These are phyloP conservation scores for Chaetomiaceae sp. DNA, from an alignment of 2,329 filamentous ascomycete species.

Conservation along the genomic window DNA sequence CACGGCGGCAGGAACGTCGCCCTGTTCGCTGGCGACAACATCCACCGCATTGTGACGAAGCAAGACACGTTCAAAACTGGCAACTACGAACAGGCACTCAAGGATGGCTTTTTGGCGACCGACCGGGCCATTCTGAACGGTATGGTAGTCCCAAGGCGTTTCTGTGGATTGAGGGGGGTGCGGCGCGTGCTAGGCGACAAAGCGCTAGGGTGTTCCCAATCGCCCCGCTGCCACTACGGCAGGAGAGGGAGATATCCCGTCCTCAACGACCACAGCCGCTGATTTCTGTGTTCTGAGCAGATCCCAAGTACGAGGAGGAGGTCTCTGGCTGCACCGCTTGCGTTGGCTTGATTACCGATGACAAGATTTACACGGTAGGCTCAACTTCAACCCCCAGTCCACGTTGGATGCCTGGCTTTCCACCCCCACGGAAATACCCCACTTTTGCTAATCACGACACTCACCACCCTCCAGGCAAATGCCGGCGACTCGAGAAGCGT, in stretches of 20 bases:
- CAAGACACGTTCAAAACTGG: slow-evolving; percentile 90
- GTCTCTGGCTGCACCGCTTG: slow-evolving; percentile 97
- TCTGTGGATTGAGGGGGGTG: no score
- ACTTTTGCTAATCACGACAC: slow-evolving; percentile 17
- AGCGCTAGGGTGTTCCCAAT: slow-evolving; percentile 1
- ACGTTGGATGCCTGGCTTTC: no score
- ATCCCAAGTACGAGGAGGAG: slow-evolving; percentile 95
- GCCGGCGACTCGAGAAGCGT: slow-evolving; percentile 95
- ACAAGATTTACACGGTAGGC: slow-evolving; percentile 94
- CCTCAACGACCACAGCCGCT: slow-evolving; percentile 9
- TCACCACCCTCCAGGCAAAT: slow-evolving; percentile 68
- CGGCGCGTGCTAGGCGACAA: slow-evolving; percentile 7
- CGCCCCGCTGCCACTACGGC: slow-evolving; percentile 2
- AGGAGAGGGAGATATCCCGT: neutral
- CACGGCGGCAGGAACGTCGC: slow-evolving; percentile 97
- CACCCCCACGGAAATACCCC: no score
- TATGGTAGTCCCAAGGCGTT: slow-evolving; percentile 51
- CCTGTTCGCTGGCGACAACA: slow-evolving; percentile 83
- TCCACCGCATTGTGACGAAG: slow-evolving; percentile 91
- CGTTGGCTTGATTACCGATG: slow-evolving; percentile 78
- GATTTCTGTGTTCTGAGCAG: slow-evolving; percentile 43
- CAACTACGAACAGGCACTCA: slow-evolving; percentile 91
- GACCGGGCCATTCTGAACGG: slow-evolving; percentile 94
- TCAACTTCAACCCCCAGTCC: no score
- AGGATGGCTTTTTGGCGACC: slow-evolving; percentile 94